These are phyloP conservation scores for Neonectria coccinea DNA, from an alignment of 2,329 filamentous ascomycete genomes.

Conservation along the genomic window DNA sequence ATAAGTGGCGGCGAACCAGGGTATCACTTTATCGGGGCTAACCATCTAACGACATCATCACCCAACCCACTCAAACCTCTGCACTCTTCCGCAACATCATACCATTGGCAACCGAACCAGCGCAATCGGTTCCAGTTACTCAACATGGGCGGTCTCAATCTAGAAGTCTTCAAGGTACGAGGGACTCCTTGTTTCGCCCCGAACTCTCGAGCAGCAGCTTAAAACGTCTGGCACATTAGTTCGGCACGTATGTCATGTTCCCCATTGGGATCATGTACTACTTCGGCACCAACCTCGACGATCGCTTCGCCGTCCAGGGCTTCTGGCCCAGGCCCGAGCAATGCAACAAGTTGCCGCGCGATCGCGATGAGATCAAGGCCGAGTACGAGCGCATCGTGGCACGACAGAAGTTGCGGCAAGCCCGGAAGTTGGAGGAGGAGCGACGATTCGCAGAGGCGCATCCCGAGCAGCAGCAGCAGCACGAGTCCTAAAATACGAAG, in stretches of 20 bases:
- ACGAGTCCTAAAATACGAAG: conserved; percentile 33
- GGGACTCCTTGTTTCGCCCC: neutral
- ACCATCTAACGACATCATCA: conserved; percentile 36
- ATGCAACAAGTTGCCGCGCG: conserved; percentile 80
- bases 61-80: conserved; percentile 32
- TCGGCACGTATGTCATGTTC: conserved; percentile 98
- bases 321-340: conserved; percentile 93
- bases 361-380: conserved; percentile 83
- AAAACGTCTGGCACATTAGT: conserved; percentile 65
- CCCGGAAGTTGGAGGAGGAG: conserved; percentile 54
- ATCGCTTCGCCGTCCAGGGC: conserved; percentile 85
- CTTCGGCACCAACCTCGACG: conserved; percentile 97
- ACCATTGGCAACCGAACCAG: conserved; percentile 21
- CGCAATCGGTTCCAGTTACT: conserved; percentile 17
- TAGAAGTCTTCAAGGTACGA: conserved; percentile 92
- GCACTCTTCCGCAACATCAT: conserved; percentile 30
- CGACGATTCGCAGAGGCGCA: conserved; percentile 45
- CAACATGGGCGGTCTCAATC: conserved; percentile 81
- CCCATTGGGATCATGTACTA: conserved; percentile 99
- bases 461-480: conserved; percentile 39
- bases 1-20: conserved; percentile 31
- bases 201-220: conserved; percentile 1
- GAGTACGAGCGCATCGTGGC: conserved; percentile 81
- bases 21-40: conserved; percentile 42
- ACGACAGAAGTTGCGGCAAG: conserved; percentile 80